Conservation (phyloP, 192 early-diverging fungal genomes). For the Coemansia erecta region DNA sequence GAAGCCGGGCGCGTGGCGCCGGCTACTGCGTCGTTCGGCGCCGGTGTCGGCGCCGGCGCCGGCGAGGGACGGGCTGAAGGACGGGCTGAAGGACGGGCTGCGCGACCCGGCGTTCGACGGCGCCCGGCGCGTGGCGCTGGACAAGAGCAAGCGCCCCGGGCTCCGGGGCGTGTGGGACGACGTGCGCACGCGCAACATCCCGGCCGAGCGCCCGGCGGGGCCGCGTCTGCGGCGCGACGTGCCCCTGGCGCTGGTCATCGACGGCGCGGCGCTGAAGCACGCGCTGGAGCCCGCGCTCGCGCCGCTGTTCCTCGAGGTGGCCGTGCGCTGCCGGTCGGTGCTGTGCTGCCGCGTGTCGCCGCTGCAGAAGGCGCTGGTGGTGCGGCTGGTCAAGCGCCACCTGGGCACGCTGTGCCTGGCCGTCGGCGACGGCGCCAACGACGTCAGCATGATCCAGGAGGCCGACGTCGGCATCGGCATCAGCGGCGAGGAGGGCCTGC, state of each 20-base stretch:
- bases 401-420: constrained; percentile 85
- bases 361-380: constrained; percentile 93
- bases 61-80: too few species aligned
- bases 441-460: constrained; percentile 98
- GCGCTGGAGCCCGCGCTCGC: constrained; percentile 65
- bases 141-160: constrained; percentile 33
- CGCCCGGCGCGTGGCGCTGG: constrained; percentile 29
- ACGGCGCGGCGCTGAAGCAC: constrained; percentile 83
- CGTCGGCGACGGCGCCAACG: constrained; percentile 97
- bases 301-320: constrained; percentile 66
- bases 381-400: constrained; percentile 79
- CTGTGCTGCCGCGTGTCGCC: constrained; percentile 95
- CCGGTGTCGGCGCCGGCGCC: neutral
- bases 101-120: constrained; percentile 30
- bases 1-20: constrained; percentile 39
- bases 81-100: too few species aligned
- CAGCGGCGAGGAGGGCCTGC: constrained; percentile 90
- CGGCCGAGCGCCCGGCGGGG: constrained; percentile 11
- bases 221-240: constrained; percentile 30
- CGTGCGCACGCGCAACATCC: constrained; percentile 49
- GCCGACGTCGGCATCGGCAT: constrained; percentile 95
- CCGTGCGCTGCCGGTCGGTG: constrained; percentile 80
- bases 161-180: constrained; percentile 52
- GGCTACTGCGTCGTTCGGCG: constrained; percentile 20
- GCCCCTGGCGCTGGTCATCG: constrained; percentile 78